Conservation (phyloP, 1,139 yeast species). For the Schizosaccharomyces versatilis region DNA sequence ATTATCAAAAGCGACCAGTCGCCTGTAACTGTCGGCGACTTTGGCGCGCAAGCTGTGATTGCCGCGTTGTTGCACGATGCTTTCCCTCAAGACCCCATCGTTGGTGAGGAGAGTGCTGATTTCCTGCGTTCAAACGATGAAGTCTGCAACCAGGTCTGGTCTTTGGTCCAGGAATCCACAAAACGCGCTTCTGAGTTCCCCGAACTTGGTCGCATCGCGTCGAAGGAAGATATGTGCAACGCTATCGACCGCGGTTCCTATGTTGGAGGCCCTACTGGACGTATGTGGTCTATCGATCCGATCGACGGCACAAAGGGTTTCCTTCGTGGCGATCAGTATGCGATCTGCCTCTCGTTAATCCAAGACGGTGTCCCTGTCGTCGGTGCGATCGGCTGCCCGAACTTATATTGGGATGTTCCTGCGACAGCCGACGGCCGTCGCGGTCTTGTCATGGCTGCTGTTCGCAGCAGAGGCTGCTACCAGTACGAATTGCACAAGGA, state of each 20-base stretch:
- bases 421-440: conserved; percentile 15
- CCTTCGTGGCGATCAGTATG: conserved; percentile 85
- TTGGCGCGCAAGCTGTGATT: conserved; percentile 84
- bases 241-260: conserved; percentile 48
- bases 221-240: conserved; percentile 31
- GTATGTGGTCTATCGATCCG: conserved; percentile 87
- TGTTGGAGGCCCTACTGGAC: conserved; percentile 6
- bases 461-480: conserved; percentile 50
- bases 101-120: conserved; percentile 82
- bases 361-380: conserved; percentile 66
- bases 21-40: conserved; percentile 96
- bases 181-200: conserved; percentile 15
- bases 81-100: conserved; percentile 68
- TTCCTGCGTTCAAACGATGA: conserved; percentile 31
- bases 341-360: conserved; percentile 77
- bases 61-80: conserved; percentile 58
- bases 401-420: conserved; percentile 35
- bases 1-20: conserved; percentile 72
- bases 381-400: conserved; percentile 94
- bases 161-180: conserved; percentile 17
- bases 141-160: conserved; percentile 24
- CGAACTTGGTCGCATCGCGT: conserved; percentile 19
- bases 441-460: conserved; percentile 63
- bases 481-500: conserved; percentile 7
- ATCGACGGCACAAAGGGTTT: conserved; percentile 97